Evolutionary conservation across 495 filamentous ascomycete genomes (phyloP).

Genomic region (Hyaloscypha finlandica): DNA sequence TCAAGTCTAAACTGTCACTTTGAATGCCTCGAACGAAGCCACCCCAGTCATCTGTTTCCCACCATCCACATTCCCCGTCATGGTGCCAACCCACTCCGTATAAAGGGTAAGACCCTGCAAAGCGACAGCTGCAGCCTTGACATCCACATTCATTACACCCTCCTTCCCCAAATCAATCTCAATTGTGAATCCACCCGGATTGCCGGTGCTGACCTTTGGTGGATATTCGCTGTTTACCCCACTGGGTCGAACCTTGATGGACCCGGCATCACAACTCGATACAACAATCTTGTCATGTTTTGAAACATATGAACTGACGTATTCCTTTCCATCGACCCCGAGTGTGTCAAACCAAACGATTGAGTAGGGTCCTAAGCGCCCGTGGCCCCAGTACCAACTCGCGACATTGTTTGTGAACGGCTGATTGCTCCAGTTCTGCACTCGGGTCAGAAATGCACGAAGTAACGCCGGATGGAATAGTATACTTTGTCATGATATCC

Average conservation of each 20-base stretch:
- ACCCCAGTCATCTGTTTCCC: background rate
- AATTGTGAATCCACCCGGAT: slow-evolving; percentile 23
- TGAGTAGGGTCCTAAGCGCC: slow-evolving; percentile 40
- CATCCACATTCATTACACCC: slow-evolving; percentile 13
- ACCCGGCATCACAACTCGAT: slow-evolving; percentile 11
- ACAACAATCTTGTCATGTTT: slow-evolving; percentile 32
- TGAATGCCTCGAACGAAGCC: slow-evolving; percentile 18
- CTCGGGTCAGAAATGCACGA: background rate
- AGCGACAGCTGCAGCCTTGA: background rate
- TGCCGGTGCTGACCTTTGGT: slow-evolving; percentile 3
- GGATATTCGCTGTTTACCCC: slow-evolving; percentile 24
- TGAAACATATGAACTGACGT: slow-evolving; percentile 39
- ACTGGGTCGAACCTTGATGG: slow-evolving; percentile 20
- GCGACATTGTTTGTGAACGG: slow-evolving; percentile 26
- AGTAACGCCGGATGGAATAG: background rate
- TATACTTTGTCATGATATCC: background rate
- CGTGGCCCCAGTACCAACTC: slow-evolving; percentile 47
- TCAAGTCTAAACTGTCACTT: background rate
- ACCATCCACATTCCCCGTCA: slow-evolving; percentile 11
- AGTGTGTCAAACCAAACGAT: slow-evolving; percentile 44
- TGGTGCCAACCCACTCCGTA: slow-evolving; percentile 11
- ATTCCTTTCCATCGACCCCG: slow-evolving; percentile 30
- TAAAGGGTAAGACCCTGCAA: background rate
- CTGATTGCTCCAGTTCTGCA: slow-evolving; percentile 38
- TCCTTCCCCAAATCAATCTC: slow-evolving; percentile 18